Percentiles rank a stretch among this genome's conserved stretches.
These are phyloP conservation scores for Ascochyta koolunga DNA, from an alignment of 2,329 filamentous ascomycete genomes.

Conservation along the genomic window DNA sequence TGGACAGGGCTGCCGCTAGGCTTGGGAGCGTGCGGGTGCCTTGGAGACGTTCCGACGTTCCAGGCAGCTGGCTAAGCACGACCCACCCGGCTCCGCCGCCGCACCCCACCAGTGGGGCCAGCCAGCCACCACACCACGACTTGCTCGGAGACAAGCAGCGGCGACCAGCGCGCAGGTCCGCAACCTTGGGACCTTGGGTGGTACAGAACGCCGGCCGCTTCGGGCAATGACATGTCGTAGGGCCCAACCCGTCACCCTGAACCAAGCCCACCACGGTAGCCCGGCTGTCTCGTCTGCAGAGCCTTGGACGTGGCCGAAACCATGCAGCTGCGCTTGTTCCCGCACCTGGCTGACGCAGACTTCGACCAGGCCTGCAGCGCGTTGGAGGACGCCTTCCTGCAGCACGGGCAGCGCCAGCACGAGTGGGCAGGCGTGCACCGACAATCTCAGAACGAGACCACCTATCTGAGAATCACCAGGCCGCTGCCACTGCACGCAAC, in stretches of 20 bases:
- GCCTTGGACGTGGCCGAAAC: background rate
- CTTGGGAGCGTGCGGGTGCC: slow-evolving; percentile 22
- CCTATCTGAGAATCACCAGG: slow-evolving; percentile 32
- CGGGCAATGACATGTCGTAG: background rate
- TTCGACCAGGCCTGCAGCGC: slow-evolving; percentile 37
- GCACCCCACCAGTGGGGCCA: background rate
- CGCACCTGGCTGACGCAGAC: slow-evolving; percentile 34
- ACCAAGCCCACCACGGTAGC: no score
- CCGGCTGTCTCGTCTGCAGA: background rate
- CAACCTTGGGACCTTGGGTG: no score
- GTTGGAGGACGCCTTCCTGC: slow-evolving; percentile 24
- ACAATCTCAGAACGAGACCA: slow-evolving; percentile 15
- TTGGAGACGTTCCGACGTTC: slow-evolving; percentile 21
- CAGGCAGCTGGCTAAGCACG: slow-evolving; percentile 18
- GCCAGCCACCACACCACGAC: background rate
- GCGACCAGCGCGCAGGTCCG: background rate
- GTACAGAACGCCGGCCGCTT: background rate
- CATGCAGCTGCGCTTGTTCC: slow-evolving; percentile 29
- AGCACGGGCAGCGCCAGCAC: slow-evolving; percentile 19
- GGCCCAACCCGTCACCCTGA: background rate
- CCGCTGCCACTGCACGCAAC: slow-evolving; percentile 5
- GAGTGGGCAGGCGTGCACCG: slow-evolving; percentile 35
- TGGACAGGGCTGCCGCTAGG: slow-evolving; percentile 26
- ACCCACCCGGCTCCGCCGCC: slow-evolving; percentile 5
- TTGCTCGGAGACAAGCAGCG: background rate